These are phyloP conservation scores for Moniliophthora roreri DNA, from an alignment of 1,284 basidiomycete species.

Conservation along the genomic window DNA sequence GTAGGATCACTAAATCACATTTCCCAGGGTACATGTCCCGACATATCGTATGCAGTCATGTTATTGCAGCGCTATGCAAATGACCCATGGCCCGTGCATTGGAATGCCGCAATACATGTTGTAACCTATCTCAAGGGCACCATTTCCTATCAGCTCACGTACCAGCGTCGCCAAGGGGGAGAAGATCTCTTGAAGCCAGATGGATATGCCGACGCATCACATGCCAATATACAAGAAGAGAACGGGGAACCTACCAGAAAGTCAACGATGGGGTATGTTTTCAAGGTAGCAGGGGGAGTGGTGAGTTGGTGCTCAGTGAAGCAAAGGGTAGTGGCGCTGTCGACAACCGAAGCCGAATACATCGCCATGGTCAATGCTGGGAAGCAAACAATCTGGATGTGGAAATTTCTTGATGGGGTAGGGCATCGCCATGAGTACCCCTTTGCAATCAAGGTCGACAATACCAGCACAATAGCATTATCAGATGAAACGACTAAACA, in stretches of 20 bases:
- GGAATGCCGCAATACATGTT: neutral
- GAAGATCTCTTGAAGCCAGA: too few relatives aligned
- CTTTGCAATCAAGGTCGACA: too few relatives aligned
- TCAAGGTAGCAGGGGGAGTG: constrained; percentile 17
- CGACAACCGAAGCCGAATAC: constrained; percentile 28
- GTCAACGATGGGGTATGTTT: constrained; percentile 22
- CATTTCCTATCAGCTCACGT: neutral
- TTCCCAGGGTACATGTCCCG: neutral
- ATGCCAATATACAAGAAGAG: neutral
- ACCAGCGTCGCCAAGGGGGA: neutral
- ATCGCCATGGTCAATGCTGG: constrained; percentile 20
- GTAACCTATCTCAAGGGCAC: constrained; percentile 2
- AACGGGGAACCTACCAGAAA: constrained; percentile 1
- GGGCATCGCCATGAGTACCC: neutral
- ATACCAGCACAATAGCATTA: too few relatives aligned
- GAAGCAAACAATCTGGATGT: constrained; percentile 21
- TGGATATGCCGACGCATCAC: neutral
- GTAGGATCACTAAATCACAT: constrained; percentile 1
- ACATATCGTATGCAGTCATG: neutral
- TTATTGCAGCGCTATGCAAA: neutral
- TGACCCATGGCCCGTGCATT: constrained; percentile 5
- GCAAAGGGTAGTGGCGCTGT: constrained; percentile 22
- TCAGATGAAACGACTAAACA: constrained; percentile 8
- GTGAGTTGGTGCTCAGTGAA: constrained; percentile 18
- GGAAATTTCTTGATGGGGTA: constrained; percentile 11